A percentile compares a stretch with the other conserved stretches of the same genome.
phyloP scores from a whole-genome alignment of 768 basidiomycete genomes.

The Coprinopsis sp. region DNA sequence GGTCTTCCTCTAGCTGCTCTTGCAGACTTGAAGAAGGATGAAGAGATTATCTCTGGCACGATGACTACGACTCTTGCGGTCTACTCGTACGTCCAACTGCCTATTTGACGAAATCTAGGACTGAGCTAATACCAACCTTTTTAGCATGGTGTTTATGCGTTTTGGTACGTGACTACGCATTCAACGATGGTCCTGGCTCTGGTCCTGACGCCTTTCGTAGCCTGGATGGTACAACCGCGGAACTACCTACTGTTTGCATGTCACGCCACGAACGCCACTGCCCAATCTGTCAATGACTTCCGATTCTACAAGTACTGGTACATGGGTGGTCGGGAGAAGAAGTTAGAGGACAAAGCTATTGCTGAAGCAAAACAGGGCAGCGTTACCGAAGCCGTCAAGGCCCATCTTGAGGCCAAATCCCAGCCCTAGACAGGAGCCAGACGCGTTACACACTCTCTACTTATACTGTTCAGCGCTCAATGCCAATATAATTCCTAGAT shows the following conservation, averaged over 20 bases:
- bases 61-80: constrained; percentile 89
- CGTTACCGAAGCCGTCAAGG: constrained; percentile 48
- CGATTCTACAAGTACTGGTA: constrained; percentile 93
- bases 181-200: neutral
- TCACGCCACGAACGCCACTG: constrained; percentile 86
- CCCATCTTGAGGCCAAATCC: constrained; percentile 39
- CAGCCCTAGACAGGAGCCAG: too few relatives aligned
- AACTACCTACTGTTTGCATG: constrained; percentile 96
- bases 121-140: constrained; percentile 9
- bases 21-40: constrained; percentile 87
- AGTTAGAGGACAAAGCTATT: constrained; percentile 35
- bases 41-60: constrained; percentile 92
- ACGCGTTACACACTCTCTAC: constrained; percentile 18
- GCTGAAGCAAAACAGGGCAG: constrained; percentile 31
- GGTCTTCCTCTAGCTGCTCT: constrained; percentile 94
- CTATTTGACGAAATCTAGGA: constrained; percentile 7
- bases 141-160: constrained; percentile 85
- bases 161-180: constrained; percentile 55
- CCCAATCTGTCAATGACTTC: constrained; percentile 77
- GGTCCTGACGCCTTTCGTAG: constrained; percentile 33
- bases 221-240: constrained; percentile 93
- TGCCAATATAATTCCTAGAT: constrained; percentile 18
- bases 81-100: constrained; percentile 78
- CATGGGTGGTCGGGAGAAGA: constrained; percentile 79
- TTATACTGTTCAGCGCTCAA: constrained; percentile 9